Base-by-base conservation (phyloP, 2,329 filamentous ascomycete species). In the Pyrenochaeta sp. region DNA sequence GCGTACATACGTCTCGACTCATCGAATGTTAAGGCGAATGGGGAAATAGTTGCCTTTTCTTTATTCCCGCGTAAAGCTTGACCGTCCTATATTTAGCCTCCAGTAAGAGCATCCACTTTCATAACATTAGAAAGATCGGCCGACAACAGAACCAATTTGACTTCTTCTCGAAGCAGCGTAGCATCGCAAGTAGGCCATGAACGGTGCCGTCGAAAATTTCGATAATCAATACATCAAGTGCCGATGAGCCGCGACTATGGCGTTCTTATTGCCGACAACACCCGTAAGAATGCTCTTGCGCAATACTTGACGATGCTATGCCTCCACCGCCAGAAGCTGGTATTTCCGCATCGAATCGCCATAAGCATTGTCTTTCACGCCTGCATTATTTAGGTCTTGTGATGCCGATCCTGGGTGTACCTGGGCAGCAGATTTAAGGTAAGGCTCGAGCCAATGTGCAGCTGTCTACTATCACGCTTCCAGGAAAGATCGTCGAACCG, bases 391-490 rank as follows among this genome's bases (percentile, higher is more conserved):
- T 22, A 30, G 15, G 24, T 36, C 28, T 13, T 44, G 22, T 32
- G 19, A 47, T 30, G n/a, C n/a, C 2, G 9, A 34, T 34, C n/a
- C 24, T 27, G 10, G 15, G n/a, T 30, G 15, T 7, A 34, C n/a
- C 19, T 22, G 13, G 24, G 19, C 24, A 51, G 47, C 50, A 47
- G 43, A 47, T 42, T 56, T 50, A 57, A 54, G 47, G 50, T 55
- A 58, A 50, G 51, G 44, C 49, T 55, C 52, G 49, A 61, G 49
- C 53, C 43, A 45, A 52, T 30, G 50, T 49, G 44, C 43, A 52
- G 50, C 25, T 25, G 47, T 45, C 24, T 7, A 36, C 45, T 52
- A 45, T 10, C 15, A 22, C 52, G 22, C 32, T 34, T 34, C 27
- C 30, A 47, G 52, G 19, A 55, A 58, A 48, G 58, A 58, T 61